Evolutionary conservation across 1,284 basidiomycete species (phyloP).

Genomic region (Ganoderma multipileum): DNA sequence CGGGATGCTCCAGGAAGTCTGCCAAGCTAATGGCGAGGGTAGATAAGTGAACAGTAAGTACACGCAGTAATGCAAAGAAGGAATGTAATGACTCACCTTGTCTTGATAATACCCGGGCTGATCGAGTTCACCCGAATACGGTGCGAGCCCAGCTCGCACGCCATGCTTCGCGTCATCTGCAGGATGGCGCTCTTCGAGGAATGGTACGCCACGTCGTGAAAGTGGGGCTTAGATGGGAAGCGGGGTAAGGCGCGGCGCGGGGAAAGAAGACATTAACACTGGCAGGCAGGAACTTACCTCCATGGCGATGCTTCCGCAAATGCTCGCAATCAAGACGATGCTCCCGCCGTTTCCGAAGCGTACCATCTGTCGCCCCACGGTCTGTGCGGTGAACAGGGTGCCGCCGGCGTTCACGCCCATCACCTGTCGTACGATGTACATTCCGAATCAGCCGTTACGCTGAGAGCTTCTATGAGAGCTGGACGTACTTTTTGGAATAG

Average conservation of each 20-base stretch:
- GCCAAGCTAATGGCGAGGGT: neutral
- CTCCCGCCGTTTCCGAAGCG: conserved; percentile 75
- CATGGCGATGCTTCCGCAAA: conserved; percentile 83
- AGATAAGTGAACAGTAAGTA: neutral
- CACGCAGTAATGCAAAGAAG: conserved; percentile 44
- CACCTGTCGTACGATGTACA: conserved; percentile 49
- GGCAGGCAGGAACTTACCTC: conserved; percentile 37
- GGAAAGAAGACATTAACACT: neutral
- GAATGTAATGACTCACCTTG: conserved; percentile 32
- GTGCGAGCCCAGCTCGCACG: conserved; percentile 77
- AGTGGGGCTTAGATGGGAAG: neutral
- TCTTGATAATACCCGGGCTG: conserved; percentile 78
- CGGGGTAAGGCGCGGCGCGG: neutral
- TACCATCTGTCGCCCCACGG: conserved; percentile 78
- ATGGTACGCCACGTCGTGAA: conserved; percentile 67
- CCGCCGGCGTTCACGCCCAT: conserved; percentile 80
- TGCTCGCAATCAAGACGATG: conserved; percentile 84
- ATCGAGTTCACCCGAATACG: conserved; percentile 78
- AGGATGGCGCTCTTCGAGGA: conserved; percentile 81
- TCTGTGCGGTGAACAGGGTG: conserved; percentile 80
- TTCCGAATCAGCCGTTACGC: neutral
- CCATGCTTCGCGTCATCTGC: conserved; percentile 84
- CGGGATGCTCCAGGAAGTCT: neutral
- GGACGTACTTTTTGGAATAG: conserved; percentile 68
- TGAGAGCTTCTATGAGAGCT: neutral